Percentiles rank a stretch among this genome's conserved stretches.
Conservation (phyloP, 495 filamentous ascomycete species). For the Aspergillus taichungensis region DNA sequence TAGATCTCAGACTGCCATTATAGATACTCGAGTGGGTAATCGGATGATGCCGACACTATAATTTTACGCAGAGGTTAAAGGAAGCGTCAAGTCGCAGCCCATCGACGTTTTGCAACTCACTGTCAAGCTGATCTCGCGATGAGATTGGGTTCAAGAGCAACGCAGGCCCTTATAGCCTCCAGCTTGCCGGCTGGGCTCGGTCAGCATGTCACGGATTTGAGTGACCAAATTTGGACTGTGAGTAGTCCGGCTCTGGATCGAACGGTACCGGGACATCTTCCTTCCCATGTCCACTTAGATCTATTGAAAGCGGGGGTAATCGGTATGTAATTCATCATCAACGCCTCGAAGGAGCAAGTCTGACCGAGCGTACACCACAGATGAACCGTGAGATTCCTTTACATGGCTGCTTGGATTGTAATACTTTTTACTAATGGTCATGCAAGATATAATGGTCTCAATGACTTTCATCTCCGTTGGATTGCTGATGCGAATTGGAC, state of each 20-base stretch:
- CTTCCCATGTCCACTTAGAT: slow-evolving; percentile 57
- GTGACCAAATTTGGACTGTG: slow-evolving; percentile 47
- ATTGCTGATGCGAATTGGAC: slow-evolving; percentile 53
- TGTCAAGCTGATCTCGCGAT: slow-evolving; percentile 2
- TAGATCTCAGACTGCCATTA: too few relatives aligned
- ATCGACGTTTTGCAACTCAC: too few relatives aligned
- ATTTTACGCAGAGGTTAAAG: too few relatives aligned
- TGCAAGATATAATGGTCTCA: slow-evolving; percentile 43
- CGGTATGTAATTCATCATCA: slow-evolving; percentile 10
- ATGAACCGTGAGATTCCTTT: slow-evolving; percentile 39
- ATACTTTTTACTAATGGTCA: not conserved
- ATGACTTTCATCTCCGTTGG: slow-evolving; percentile 57
- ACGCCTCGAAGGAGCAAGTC: not conserved
- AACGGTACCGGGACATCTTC: slow-evolving; percentile 49
- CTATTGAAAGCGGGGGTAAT: slow-evolving; percentile 45
- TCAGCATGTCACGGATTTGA: slow-evolving; percentile 43
- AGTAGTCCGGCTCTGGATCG: slow-evolving; percentile 43
- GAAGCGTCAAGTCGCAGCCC: too few relatives aligned
- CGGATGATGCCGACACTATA: too few relatives aligned
- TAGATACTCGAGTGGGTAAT: too few relatives aligned
- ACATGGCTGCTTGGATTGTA: not conserved
- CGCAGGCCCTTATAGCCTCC: slow-evolving; percentile 10
- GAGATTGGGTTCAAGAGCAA: slow-evolving; percentile 9
- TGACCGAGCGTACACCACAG: slow-evolving; percentile 12
- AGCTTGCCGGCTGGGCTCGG: slow-evolving; percentile 8